A percentile compares a stretch with the other conserved stretches of the same genome.
phyloP scores from a whole-genome alignment of 305 asterid genomes.

The Petunia hybrid region DNA sequence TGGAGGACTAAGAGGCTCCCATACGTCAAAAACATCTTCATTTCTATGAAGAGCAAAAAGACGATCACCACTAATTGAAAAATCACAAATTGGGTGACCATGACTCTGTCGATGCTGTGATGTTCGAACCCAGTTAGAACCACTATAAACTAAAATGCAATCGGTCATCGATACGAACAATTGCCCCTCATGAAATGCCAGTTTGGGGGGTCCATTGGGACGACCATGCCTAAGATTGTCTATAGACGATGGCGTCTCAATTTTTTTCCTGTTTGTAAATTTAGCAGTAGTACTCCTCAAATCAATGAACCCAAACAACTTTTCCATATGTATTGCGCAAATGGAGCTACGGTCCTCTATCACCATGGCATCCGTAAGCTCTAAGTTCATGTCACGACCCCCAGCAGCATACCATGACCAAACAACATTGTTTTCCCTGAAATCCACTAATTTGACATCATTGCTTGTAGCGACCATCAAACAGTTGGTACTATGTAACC shows the following conservation, averaged over 20 bases:
- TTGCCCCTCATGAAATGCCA: conserved; percentile 74
- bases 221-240: conserved; percentile 65
- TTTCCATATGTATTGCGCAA: conserved; percentile 73
- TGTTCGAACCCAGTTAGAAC: conserved; percentile 70
- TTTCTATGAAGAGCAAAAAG: conserved; percentile 70
- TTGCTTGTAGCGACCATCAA: conserved; percentile 70
- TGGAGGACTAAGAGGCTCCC: conserved; percentile 74
- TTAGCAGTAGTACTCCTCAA: conserved; percentile 54
- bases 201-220: conserved; percentile 43
- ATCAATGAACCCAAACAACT: conserved; percentile 84
- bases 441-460: conserved; percentile 74
- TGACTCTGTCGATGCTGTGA: conserved; percentile 59
- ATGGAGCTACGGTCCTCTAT: conserved; percentile 69
- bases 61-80: conserved; percentile 70
- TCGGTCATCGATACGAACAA: conserved; percentile 78
- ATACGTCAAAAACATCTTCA: conserved; percentile 72
- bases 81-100: conserved; percentile 77
- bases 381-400: too few species aligned
- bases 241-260: too few species aligned
- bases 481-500: conserved; percentile 71
- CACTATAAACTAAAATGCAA: conserved; percentile 66
- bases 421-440: conserved; percentile 66
- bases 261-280: conserved; percentile 45
- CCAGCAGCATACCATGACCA: too few species aligned
- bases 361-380: conserved; percentile 73